Evolutionary conservation across 352 stramenopile species (phyloP).

Genomic region (Globisporangium echinulatum): DNA sequence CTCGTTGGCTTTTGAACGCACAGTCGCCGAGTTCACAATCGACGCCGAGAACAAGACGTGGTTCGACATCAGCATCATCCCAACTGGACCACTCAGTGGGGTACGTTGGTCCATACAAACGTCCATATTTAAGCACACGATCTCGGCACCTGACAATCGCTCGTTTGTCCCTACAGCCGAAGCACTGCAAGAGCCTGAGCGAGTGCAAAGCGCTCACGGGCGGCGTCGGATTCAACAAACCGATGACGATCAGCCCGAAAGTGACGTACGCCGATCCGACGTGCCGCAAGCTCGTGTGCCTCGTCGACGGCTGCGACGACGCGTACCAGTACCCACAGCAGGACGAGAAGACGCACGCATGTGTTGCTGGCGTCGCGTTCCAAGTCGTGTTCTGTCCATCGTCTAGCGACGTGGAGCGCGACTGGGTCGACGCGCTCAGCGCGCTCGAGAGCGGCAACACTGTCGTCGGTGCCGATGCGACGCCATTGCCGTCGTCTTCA

Average conservation of each 20-base stretch:
- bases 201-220: constrained; percentile 48
- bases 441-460: constrained; percentile 6
- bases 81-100: constrained; percentile 17
- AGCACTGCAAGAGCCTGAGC: constrained; percentile 31
- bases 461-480: constrained; percentile 2
- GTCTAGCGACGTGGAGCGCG: constrained; percentile 2
- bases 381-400: constrained; percentile 42
- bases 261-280: constrained; percentile 6
- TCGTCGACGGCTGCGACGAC: constrained; percentile 43
- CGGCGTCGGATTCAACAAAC: constrained; percentile 55
- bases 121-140: too few species aligned
- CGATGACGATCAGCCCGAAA: constrained; percentile 49
- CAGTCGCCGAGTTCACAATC: constrained; percentile 41
- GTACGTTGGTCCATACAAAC: constrained; percentile 16
- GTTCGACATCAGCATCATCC: constrained; percentile 45
- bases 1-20: neutral
- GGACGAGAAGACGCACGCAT: constrained; percentile 47
- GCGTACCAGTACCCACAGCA: constrained; percentile 62
- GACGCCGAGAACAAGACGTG: constrained; percentile 20
- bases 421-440: constrained; percentile 7
- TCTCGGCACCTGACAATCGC: neutral
- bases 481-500: too few species aligned
- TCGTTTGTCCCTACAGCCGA: constrained; percentile 23
- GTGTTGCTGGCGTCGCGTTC: constrained; percentile 24
- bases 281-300: constrained; percentile 44